phyloP scores from a whole-genome alignment of 164 flowering plant species.

The Liriodendron chinense region DNA sequence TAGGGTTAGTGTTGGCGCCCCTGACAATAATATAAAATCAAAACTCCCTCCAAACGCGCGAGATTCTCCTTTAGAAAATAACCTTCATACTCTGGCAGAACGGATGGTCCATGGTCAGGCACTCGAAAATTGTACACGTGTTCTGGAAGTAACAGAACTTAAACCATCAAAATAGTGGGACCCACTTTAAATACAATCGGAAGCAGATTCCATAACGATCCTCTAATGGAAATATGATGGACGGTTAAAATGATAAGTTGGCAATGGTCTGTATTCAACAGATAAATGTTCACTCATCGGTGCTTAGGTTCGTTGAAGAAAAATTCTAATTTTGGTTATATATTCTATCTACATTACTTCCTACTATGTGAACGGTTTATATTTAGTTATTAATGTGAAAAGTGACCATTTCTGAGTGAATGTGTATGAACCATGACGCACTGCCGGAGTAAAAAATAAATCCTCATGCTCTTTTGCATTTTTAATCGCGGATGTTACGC shows the following conservation, averaged over 20 bases:
- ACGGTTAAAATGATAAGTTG: too few species aligned
- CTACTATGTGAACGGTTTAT: not conserved
- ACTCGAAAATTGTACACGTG: not conserved
- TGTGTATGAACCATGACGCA: not conserved
- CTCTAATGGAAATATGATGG: too few species aligned
- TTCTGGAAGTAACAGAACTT: too few species aligned
- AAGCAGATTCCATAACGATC: too few species aligned
- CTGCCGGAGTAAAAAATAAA: not conserved
- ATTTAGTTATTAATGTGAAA: not conserved
- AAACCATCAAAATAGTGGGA: too few species aligned
- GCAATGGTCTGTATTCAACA: too few species aligned
- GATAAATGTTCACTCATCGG: too few species aligned
- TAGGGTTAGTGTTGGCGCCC: slow-evolving; percentile 20
- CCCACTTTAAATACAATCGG: too few species aligned
- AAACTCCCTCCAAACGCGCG: slow-evolving; percentile 32
- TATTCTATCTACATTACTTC: too few species aligned
- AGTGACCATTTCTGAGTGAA: not conserved
- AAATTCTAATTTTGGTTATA: too few species aligned
- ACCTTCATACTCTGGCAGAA: not conserved
- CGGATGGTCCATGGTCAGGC: not conserved
- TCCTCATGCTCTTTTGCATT: not conserved
- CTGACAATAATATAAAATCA: slow-evolving; percentile 16
- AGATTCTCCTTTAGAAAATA: not conserved
- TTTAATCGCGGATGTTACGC: not conserved
- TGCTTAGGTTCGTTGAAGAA: too few species aligned